phyloP scores from a whole-genome alignment of 148 eudicot genomes.

The Vaccinium macrocarpon region DNA sequence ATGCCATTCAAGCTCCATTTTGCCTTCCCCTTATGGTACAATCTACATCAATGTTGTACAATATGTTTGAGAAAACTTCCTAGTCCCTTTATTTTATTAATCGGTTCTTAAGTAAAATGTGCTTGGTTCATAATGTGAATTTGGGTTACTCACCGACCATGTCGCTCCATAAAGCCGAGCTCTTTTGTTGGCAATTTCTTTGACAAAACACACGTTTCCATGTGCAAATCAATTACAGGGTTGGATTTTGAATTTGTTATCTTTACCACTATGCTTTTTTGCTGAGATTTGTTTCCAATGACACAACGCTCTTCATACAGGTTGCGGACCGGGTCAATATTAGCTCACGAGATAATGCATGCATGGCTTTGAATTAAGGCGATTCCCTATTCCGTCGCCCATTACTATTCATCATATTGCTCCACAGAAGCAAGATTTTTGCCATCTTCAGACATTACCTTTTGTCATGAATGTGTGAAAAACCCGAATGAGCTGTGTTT shows the following conservation, averaged over 20 bases:
- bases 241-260: neutral
- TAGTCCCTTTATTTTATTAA: neutral
- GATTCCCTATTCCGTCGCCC: neutral
- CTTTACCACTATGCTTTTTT: neutral
- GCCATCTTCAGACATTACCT: neutral
- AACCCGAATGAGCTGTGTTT: neutral
- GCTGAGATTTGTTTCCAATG: neutral
- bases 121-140: neutral
- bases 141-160: too few relatives aligned
- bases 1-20: neutral
- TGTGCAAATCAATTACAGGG: neutral
- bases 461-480: neutral
- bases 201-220: too few relatives aligned
- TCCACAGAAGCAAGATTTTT: neutral
- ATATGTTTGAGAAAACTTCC: neutral
- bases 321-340: neutral
- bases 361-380: constrained; percentile 3
- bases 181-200: too few relatives aligned
- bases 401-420: neutral
- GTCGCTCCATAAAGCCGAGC: too few relatives aligned
- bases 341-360: neutral
- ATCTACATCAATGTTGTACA: neutral
- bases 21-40: neutral
- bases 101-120: neutral
- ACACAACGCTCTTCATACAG: neutral